Evolutionary conservation across 1,284 basidiomycete species (phyloP).

Genomic region (Sanghuangporus weigelae): DNA sequence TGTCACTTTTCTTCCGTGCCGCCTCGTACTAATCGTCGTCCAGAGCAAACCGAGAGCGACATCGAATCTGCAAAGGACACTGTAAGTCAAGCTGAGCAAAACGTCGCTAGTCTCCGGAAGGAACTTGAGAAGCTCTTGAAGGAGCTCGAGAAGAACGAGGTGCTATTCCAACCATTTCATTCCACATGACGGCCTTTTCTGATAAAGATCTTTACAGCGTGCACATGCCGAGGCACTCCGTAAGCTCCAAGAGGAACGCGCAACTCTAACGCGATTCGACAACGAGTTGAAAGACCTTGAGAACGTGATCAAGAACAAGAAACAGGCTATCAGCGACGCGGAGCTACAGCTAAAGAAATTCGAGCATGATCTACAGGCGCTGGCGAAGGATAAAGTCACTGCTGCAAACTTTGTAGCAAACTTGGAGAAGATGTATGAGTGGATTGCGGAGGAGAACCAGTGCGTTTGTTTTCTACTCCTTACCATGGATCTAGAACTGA

Average conservation of each 20-base stretch:
- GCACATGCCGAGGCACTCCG: conserved; percentile 60
- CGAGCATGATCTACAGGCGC: conserved; percentile 45
- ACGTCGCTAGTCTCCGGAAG: conserved; percentile 54
- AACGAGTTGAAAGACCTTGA: conserved; percentile 84
- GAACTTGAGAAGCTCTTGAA: conserved; percentile 60
- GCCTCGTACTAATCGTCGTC: not conserved
- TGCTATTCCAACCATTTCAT: conserved; percentile 25
- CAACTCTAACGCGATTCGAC: conserved; percentile 84
- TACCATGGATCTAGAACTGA: not conserved
- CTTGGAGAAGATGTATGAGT: conserved; percentile 81
- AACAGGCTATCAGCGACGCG: conserved; percentile 65
- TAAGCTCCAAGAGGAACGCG: conserved; percentile 78
- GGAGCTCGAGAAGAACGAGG: conserved; percentile 51
- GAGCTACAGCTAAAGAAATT: conserved; percentile 65
- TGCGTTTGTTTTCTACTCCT: conserved; percentile 32
- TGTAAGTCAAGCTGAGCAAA: conserved; percentile 55
- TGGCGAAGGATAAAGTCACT: conserved; percentile 50
- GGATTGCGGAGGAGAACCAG: conserved; percentile 88
- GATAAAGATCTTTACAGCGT: conserved; percentile 35
- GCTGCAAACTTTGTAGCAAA: conserved; percentile 41
- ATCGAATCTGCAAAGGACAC: conserved; percentile 56
- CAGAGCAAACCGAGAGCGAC: conserved; percentile 84
- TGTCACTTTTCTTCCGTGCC: not conserved
- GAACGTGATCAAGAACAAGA: conserved; percentile 76
- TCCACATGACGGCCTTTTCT: not conserved